These are phyloP conservation scores for Metschnikowia picachoensis DNA, from an alignment of 805 yeast species.

Conservation along the genomic window DNA sequence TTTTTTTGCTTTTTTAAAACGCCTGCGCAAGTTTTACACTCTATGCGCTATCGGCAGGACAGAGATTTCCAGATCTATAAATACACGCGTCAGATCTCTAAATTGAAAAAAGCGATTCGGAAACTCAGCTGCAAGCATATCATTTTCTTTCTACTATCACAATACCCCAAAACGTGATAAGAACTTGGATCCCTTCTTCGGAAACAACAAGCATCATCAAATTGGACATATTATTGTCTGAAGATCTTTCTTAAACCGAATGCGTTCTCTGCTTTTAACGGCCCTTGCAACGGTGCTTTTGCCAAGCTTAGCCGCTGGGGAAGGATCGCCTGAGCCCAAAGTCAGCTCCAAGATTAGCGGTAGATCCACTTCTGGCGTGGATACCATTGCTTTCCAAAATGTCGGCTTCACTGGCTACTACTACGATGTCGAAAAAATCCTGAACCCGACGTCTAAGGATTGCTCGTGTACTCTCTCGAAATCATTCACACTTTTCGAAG, in stretches of 20 bases:
- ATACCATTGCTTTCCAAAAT: constrained; percentile 47
- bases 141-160: too few species aligned
- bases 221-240: too few species aligned
- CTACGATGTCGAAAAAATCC: constrained; percentile 43
- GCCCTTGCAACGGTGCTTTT: constrained; percentile 1
- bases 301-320: constrained; percentile 4
- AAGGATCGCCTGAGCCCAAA: background rate
- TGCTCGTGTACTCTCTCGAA: constrained; percentile 46
- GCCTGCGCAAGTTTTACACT: constrained; percentile 1
- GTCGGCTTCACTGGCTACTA: constrained; percentile 55
- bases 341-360: background rate
- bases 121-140: too few species aligned
- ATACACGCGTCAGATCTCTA: constrained; percentile 1
- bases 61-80: background rate
- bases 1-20: too few species aligned
- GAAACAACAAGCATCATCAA: too few species aligned
- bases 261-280: too few species aligned
- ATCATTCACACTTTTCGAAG: constrained; percentile 44
- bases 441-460: constrained; percentile 36
- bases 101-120: background rate
- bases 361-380: constrained; percentile 11
- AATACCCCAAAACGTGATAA: too few species aligned
- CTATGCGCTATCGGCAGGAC: background rate
- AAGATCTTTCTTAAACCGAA: too few species aligned
- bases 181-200: too few species aligned